phyloP scores from a whole-genome alignment of 352 stramenopile species.

The Globisporangium nunn region DNA sequence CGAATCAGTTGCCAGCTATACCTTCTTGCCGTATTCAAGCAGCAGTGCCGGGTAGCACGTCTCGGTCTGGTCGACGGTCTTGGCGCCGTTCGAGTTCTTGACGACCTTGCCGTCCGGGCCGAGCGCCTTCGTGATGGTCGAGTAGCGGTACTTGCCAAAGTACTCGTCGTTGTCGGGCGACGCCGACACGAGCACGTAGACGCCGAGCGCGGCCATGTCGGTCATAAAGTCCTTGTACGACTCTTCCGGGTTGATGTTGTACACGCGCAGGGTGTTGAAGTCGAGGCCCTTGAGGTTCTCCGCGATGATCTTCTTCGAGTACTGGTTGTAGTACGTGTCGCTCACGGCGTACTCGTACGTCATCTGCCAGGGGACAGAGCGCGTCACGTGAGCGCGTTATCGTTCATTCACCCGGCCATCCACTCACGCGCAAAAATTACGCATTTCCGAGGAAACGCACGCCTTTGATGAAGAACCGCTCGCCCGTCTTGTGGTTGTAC shows the following conservation, averaged over 20 bases:
- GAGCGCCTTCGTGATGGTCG: conserved; percentile 64
- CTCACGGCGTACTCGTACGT: conserved; percentile 87
- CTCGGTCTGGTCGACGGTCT: conserved; percentile 58
- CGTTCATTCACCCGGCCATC: neutral
- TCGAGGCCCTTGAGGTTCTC: conserved; percentile 63
- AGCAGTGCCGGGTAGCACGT: conserved; percentile 81
- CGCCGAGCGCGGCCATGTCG: conserved; percentile 65
- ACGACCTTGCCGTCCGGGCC: conserved; percentile 33
- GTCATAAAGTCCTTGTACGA: conserved; percentile 83
- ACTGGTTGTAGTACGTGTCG: conserved; percentile 81
- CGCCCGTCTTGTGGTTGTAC: conserved; percentile 73
- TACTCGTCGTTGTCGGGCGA: conserved; percentile 80
- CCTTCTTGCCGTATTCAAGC: conserved; percentile 82
- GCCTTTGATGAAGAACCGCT: conserved; percentile 85
- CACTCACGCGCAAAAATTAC: neutral
- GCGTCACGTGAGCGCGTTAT: neutral
- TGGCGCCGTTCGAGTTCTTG: conserved; percentile 27
- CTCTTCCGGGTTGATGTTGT: conserved; percentile 82
- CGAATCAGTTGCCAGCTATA: conserved; percentile 3
- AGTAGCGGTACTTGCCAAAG: conserved; percentile 83
- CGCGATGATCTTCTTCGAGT: conserved; percentile 65
- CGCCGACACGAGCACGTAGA: conserved; percentile 78
- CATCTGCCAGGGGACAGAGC: conserved; percentile 24
- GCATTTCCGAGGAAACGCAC: conserved; percentile 23
- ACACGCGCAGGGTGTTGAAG: conserved; percentile 82